These are phyloP conservation scores for Extremus antarcticus DNA, from an alignment of 495 filamentous ascomycete genomes.

Conservation along the genomic window DNA sequence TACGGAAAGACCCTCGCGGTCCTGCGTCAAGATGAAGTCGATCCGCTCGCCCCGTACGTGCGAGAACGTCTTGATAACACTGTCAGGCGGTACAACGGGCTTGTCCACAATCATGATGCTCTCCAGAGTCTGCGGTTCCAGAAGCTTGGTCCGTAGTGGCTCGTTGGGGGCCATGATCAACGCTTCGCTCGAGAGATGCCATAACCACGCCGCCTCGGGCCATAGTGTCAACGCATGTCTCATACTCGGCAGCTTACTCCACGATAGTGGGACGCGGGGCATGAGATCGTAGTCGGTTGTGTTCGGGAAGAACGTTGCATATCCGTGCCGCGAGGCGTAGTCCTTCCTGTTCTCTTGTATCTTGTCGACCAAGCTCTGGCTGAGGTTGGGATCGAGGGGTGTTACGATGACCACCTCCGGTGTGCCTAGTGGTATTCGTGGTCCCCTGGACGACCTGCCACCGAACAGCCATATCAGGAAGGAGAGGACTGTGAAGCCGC, in stretches of 20 bases:
- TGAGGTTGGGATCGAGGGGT: constrained; percentile 55
- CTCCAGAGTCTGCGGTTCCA: constrained; percentile 55
- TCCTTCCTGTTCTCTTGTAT: constrained; percentile 72
- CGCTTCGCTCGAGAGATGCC: constrained; percentile 70
- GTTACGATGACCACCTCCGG: constrained; percentile 82
- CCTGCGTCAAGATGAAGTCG: constrained; percentile 77
- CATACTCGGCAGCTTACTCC: constrained; percentile 74
- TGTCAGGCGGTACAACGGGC: constrained; percentile 85
- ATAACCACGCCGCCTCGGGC: constrained; percentile 67
- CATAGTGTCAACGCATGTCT: constrained; percentile 77
- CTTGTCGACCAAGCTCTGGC: constrained; percentile 51
- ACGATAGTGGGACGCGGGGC: constrained; percentile 49
- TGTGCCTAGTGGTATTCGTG: constrained; percentile 46
- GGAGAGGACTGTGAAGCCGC: constrained; percentile 1
- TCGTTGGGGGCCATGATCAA: constrained; percentile 82
- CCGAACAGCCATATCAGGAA: constrained; percentile 7
- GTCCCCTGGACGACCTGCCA: not conserved
- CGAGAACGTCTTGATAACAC: constrained; percentile 88
- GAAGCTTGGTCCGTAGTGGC: constrained; percentile 57
- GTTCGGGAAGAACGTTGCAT: constrained; percentile 72
- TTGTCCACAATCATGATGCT: constrained; percentile 72
- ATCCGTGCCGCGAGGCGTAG: constrained; percentile 84
- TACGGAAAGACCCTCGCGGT: constrained; percentile 64
- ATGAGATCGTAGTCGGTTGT: constrained; percentile 64
- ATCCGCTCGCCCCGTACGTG: constrained; percentile 66